Evolutionary conservation across 441 rosid genomes (phyloP).

Genomic region (Populus hybrid): DNA sequence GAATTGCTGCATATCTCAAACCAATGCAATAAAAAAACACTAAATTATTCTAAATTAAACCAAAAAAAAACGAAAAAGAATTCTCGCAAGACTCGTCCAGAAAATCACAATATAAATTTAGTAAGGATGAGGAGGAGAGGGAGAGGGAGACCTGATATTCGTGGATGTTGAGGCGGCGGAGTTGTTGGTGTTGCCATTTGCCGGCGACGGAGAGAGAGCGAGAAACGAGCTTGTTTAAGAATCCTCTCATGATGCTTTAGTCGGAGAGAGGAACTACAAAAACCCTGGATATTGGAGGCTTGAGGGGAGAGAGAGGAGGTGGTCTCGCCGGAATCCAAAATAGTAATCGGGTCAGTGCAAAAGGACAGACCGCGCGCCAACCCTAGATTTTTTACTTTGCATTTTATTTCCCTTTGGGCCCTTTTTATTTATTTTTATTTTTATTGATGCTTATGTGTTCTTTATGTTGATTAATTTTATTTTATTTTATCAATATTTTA

Average conservation of each 20-base stretch:
- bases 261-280: not conserved
- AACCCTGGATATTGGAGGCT: constrained; percentile 18
- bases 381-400: constrained; percentile 5
- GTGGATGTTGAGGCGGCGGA: constrained; percentile 95
- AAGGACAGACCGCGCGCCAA: not conserved
- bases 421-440: too few species aligned
- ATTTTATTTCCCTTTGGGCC: too few species aligned
- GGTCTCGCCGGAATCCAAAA: constrained; percentile 12
- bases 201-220: constrained; percentile 83
- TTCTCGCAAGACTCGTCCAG: not conserved
- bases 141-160: constrained; percentile 75
- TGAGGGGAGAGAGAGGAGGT: not conserved
- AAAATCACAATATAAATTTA: not conserved
- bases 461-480: not conserved
- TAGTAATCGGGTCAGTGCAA: constrained; percentile 18
- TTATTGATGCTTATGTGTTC: not conserved
- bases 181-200: constrained; percentile 87
- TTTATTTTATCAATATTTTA: not conserved
- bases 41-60: not conserved
- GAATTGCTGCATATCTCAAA: not conserved
- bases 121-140: not conserved
- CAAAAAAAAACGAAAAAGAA: not conserved
- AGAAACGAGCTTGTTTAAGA: constrained; percentile 65
- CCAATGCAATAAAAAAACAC: not conserved
- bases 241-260: constrained; percentile 60